Evolutionary conservation across 2,329 filamentous ascomycete species (phyloP).

Genomic region (Penicillium palitans): DNA sequence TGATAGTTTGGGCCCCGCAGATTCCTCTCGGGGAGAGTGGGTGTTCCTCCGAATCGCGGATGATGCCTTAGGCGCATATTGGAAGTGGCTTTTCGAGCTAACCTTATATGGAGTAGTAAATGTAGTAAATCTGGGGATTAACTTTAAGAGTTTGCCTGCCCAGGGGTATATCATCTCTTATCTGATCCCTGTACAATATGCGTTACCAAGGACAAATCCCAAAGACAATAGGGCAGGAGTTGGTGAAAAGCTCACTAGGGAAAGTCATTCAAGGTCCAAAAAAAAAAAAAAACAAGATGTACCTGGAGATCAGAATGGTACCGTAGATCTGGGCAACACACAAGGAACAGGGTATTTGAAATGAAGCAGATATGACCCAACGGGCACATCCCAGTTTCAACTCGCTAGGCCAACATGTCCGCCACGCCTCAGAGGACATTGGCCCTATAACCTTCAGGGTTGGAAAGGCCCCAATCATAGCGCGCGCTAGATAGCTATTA

Average conservation of each 20-base stretch:
- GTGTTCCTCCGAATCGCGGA: conserved; percentile 3
- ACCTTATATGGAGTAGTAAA: background rate
- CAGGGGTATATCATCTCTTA: background rate
- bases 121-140: conserved; percentile 1
- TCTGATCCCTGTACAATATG: background rate
- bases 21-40: conserved; percentile 10
- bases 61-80: conserved; percentile 6
- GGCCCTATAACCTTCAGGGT: background rate
- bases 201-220: background rate
- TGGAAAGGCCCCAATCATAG: background rate
- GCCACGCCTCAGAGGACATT: background rate
- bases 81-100: conserved; percentile 1
- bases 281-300: background rate
- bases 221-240: background rate
- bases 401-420: background rate
- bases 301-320: background rate
- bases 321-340: background rate
- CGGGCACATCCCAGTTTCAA: background rate
- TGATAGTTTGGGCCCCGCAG: conserved; percentile 7
- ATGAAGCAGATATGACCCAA: background rate
- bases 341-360: background rate
- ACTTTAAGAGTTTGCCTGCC: background rate
- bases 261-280: background rate
- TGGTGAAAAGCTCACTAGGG: too few species aligned
- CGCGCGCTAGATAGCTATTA: background rate